Conservation (phyloP, 768 basidiomycete genomes). For the Amanita inopinata region DNA sequence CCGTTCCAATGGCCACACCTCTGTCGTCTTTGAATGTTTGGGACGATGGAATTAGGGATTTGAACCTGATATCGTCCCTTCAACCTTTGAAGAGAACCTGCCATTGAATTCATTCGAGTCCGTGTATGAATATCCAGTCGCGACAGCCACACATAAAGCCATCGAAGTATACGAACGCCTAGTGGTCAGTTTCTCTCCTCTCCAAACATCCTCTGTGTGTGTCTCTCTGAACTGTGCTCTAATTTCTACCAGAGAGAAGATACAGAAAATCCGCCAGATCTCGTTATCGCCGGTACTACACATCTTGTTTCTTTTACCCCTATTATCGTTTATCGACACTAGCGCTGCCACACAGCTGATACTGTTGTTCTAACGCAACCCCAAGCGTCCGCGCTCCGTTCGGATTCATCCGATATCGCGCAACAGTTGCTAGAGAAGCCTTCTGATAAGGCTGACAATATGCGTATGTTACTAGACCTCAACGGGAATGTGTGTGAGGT, state of each 20-base stretch:
- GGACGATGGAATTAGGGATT: conserved; percentile 22
- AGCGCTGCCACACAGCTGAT: conserved; percentile 52
- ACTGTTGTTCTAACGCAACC: conserved; percentile 87
- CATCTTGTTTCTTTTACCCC: not conserved
- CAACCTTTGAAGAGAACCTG: conserved; percentile 15
- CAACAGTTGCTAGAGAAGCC: conserved; percentile 93
- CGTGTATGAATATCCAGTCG: conserved; percentile 29
- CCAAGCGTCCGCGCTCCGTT: conserved; percentile 47
- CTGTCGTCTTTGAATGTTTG: conserved; percentile 3
- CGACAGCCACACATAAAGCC: conserved; percentile 25
- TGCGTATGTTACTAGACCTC: conserved; percentile 80
- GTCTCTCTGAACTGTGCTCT: too few relatives aligned
- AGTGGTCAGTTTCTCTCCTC: conserved; percentile 17
- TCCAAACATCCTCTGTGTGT: not conserved
- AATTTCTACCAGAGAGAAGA: conserved; percentile 17
- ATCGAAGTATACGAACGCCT: conserved; percentile 28
- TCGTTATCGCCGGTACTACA: conserved; percentile 13
- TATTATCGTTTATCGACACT: not conserved
- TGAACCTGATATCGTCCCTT: conserved; percentile 32
- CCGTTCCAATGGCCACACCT: not conserved
- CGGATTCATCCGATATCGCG: conserved; percentile 35
- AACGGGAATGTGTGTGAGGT: conserved; percentile 86
- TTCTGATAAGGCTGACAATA: conserved; percentile 61
- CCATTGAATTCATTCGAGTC: not conserved
- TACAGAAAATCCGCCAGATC: conserved; percentile 27